Evolutionary conservation across 1,284 basidiomycete genomes (phyloP).

Genomic region (Malassezia furfur): DNA sequence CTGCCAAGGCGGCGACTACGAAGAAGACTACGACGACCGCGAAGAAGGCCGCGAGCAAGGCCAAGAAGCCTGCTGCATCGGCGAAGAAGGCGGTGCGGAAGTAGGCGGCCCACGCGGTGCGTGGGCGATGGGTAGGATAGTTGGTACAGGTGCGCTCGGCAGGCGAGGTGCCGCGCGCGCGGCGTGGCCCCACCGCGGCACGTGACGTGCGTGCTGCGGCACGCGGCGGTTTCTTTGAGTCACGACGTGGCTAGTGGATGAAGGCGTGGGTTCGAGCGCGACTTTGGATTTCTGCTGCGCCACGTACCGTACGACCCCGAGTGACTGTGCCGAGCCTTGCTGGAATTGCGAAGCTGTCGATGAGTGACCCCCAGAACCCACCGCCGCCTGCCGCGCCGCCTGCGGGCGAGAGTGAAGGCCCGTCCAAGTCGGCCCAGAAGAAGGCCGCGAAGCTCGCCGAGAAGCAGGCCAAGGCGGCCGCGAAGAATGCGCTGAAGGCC

Average conservation of each 20-base stretch:
- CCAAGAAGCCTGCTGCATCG: not conserved
- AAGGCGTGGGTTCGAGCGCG: conserved; percentile 12
- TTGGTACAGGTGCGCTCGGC: not conserved
- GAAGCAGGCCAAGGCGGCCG: conserved; percentile 38
- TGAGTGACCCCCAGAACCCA: conserved; percentile 8
- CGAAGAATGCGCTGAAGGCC: conserved; percentile 40
- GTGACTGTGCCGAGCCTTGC: not conserved
- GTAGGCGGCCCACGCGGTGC: not conserved
- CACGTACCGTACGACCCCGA: conserved; percentile 2
- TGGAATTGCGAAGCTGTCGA: conserved; percentile 1
- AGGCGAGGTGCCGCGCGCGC: too few relatives aligned
- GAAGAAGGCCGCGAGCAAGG: conserved; percentile 15
- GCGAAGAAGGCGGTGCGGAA: too few relatives aligned
- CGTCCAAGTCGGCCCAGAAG: conserved; percentile 35
- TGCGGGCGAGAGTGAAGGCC: conserved; percentile 6
- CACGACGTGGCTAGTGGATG: conserved; percentile 13
- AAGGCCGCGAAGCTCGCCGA: conserved; percentile 39
- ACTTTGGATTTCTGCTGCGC: not conserved
- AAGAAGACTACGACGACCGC: conserved; percentile 11
- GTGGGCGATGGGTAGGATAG: not conserved
- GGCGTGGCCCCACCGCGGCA: not conserved
- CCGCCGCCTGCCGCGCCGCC: not conserved
- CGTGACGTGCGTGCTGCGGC: not conserved
- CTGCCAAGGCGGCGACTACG: conserved; percentile 36
- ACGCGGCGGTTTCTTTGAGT: not conserved